Evolutionary conservation across 176 grass and related monocot species (phyloP), one percentile per base, ranked within the genome.

Genomic region (Avena eriantha): DNA sequence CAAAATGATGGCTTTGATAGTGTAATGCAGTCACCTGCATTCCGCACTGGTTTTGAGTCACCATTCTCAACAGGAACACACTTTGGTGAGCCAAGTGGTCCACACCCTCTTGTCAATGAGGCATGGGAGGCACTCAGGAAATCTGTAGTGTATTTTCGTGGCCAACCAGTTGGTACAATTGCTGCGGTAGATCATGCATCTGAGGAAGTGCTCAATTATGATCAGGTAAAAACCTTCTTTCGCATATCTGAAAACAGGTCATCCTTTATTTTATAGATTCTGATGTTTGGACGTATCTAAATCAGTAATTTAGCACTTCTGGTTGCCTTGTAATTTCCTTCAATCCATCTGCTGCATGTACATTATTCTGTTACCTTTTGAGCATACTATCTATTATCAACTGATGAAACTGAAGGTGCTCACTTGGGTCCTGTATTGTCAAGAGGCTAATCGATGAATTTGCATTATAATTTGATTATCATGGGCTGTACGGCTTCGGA

Each of bases 151-250:
- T 85, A 92, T 66, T 95, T 94, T 58, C 87, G 90, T 9, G 90
- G 90, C 0, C 93, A 95, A 22, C 93, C 96, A 6, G 92, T 98
- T 7, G 96, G 96, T 7, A 95, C 93, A 0, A 51, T 98, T 66
- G 92, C 93, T 4, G 93, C 96, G 17, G 12, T 26, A 4, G 96
- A 95, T 54, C 90, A 92, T 39, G 86, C 93, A 45, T 89, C 96
- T 1, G 91, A 92, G 61, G 96, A 95, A 65, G 96, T 93, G 73
- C 96, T 98, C 81, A 98, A 98, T 70, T 98, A 98, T 76, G 96
- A 98, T 85, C 96, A 98, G 96, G 96, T 95, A 82, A 36, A 57
- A 64, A 53, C 18, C 45, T 31, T 41, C 18, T 10, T 49, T 61
- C 58, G 35, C n/a, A n/a, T 83, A 72, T 78, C 26, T n/a, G 22